A percentile compares a stretch with the other conserved stretches of the same genome.
phyloP scores from a whole-genome alignment of 768 basidiomycete genomes.

The Tricholoma flavovirens region DNA sequence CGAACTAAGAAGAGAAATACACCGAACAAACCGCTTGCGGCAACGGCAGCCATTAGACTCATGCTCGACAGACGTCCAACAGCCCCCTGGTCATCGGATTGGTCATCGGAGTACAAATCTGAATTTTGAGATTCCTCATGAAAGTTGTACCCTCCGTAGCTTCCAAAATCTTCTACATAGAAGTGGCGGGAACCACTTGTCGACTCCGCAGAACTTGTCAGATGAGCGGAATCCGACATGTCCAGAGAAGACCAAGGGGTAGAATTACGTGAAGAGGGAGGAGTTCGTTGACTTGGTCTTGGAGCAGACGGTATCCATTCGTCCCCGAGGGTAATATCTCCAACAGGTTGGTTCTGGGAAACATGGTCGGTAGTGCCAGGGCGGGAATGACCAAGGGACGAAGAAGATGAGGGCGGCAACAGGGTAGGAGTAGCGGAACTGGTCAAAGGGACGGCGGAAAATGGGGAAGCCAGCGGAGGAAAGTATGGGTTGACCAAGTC shows the following conservation, averaged over 20 bases:
- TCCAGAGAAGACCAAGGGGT: not conserved
- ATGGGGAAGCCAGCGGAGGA: slow-evolving; percentile 28
- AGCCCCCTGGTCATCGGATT: slow-evolving; percentile 65
- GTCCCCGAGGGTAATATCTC: not conserved
- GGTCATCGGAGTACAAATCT: slow-evolving; percentile 20
- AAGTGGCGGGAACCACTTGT: not conserved
- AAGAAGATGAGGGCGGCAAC: slow-evolving; percentile 10
- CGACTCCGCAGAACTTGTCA: not conserved
- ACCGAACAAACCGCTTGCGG: slow-evolving; percentile 59
- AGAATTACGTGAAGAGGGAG: not conserved
- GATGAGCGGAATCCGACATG: not conserved
- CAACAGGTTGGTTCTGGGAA: slow-evolving; percentile 5
- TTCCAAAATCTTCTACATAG: not conserved
- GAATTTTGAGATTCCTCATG: slow-evolving; percentile 2
- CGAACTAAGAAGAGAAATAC: slow-evolving; percentile 2
- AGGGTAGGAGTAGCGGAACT: slow-evolving; percentile 22
- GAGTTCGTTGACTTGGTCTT: slow-evolving; percentile 3
- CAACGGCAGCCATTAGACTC: slow-evolving; percentile 86
- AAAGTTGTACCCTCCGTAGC: not conserved
- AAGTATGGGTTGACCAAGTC: slow-evolving; percentile 49
- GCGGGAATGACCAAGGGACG: slow-evolving; percentile 5
- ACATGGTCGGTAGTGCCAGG: not conserved
- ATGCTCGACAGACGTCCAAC: slow-evolving; percentile 87
- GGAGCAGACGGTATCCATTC: slow-evolving; percentile 5
- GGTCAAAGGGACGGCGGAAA: slow-evolving; percentile 12